phyloP scores from a whole-genome alignment of 1,284 basidiomycete genomes.

The Thecaphora thlaspeos region DNA sequence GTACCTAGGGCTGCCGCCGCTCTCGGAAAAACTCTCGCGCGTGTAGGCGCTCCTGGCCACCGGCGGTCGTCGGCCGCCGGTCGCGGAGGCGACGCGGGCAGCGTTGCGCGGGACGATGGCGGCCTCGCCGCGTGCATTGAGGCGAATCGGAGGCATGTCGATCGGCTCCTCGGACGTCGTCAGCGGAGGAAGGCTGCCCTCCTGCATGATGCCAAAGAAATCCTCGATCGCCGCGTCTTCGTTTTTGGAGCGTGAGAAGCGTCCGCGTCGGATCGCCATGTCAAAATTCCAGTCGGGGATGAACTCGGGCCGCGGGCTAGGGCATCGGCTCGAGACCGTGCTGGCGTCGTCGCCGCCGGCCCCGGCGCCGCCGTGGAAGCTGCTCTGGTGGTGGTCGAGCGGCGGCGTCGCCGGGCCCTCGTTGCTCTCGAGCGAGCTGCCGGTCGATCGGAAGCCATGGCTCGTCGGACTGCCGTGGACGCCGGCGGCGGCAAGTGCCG shows the following conservation, averaged over 20 bases:
- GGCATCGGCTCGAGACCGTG: slow-evolving; percentile 5
- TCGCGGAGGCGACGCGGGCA: slow-evolving; percentile 12
- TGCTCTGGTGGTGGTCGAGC: slow-evolving; percentile 1
- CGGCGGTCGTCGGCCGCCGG: slow-evolving; percentile 27
- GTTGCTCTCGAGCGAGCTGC: slow-evolving; percentile 34
- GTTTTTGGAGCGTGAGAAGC: slow-evolving; percentile 1
- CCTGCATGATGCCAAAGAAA: slow-evolving; percentile 46
- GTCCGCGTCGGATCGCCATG: slow-evolving; percentile 13
- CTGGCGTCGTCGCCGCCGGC: slow-evolving; percentile 10
- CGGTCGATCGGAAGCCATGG: neutral
- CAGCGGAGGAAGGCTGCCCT: slow-evolving; percentile 32
- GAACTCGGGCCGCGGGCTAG: slow-evolving; percentile 43
- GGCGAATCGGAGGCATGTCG: slow-evolving; percentile 43
- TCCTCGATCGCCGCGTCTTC: slow-evolving; percentile 33
- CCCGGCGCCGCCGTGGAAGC: neutral
- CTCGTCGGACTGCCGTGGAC: no score
- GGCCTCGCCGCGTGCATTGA: slow-evolving; percentile 21
- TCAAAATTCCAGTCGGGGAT: slow-evolving; percentile 48
- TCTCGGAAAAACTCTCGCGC: slow-evolving; percentile 26
- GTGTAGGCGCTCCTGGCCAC: slow-evolving; percentile 38
- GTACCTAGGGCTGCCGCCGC: neutral
- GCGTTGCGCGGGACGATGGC: neutral
- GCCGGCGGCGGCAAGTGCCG: no score
- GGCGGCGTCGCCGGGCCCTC: slow-evolving; percentile 23
- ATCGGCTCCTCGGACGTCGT: slow-evolving; percentile 32